Evolutionary conservation across 75 land plant species (phyloP).

Genomic region (Cupressus sempervirens): DNA sequence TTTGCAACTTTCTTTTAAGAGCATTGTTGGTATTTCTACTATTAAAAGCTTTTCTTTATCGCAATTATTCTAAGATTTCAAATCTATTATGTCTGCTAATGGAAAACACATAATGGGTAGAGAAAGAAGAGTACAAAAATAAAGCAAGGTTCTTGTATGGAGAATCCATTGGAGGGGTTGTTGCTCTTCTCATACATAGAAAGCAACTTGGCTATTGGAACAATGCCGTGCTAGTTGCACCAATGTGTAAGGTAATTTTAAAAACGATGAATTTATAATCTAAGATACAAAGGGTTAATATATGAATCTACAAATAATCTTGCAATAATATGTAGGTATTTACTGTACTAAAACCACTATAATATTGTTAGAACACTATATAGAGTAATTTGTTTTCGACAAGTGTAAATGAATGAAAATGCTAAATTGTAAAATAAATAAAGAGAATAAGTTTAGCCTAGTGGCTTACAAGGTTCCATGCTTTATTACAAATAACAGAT

Average conservation of each 20-base stretch:
- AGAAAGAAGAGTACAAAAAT: slow-evolving; percentile 12
- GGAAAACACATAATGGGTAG: not conserved
- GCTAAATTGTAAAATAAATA: no score
- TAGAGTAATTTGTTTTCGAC: no score
- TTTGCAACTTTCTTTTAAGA: slow-evolving; percentile 37
- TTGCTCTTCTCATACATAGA: slow-evolving; percentile 19
- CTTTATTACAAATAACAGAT: no score
- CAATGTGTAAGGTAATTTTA: slow-evolving; percentile 31
- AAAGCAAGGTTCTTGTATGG: slow-evolving; percentile 24
- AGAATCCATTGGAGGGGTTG: slow-evolving; percentile 34
- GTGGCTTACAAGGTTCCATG: no score
- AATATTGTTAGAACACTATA: no score
- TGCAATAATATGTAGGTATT: no score
- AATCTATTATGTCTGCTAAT: not conserved
- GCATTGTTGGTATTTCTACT: slow-evolving; percentile 33
- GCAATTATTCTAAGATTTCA: not conserved
- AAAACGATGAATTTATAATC: no score
- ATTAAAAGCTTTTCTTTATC: not conserved
- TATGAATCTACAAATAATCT: no score
- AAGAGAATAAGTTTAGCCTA: no score
- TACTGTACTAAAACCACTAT: no score
- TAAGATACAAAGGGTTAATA: no score
- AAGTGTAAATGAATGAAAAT: no score
- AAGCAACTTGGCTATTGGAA: slow-evolving; percentile 13
- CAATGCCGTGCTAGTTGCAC: slow-evolving; percentile 25